Conservation (phyloP, 1,284 basidiomycete species). For the Cutaneotrichosporon dermatis region DNA sequence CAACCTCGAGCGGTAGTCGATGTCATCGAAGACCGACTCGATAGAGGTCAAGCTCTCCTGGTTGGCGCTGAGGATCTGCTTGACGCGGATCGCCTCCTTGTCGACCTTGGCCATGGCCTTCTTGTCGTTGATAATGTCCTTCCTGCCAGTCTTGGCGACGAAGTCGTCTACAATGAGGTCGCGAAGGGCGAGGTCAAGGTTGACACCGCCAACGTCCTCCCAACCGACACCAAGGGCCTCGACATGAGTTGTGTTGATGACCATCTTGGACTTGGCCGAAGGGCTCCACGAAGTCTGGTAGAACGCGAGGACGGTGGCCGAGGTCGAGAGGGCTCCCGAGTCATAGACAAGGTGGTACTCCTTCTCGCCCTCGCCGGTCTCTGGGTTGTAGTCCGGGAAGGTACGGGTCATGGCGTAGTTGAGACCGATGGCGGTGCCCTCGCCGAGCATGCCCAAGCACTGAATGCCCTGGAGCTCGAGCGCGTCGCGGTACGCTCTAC, state of each 20-base stretch:
- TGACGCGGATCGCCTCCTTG: conserved; percentile 88
- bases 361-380: conserved; percentile 49
- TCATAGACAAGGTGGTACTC: conserved; percentile 94
- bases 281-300: conserved; percentile 53
- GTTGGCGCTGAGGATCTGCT: conserved; percentile 91
- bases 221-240: conserved; percentile 74
- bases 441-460: conserved; percentile 79
- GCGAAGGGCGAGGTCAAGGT: conserved; percentile 76
- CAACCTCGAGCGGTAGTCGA: conserved; percentile 80
- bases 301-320: conserved; percentile 82
- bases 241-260: conserved; percentile 64
- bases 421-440: conserved; percentile 85
- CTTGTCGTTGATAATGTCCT: conserved; percentile 55
- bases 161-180: conserved; percentile 77
- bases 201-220: conserved; percentile 72
- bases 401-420: conserved; percentile 95
- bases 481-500: conserved; percentile 84
- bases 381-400: conserved; percentile 56
- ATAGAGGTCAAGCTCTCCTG: conserved; percentile 67
- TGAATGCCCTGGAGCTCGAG: conserved; percentile 83
- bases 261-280: conserved; percentile 50
- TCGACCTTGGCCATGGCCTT: conserved; percentile 87
- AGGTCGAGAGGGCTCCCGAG: conserved; percentile 80
- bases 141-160: conserved; percentile 53
- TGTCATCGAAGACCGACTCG: conserved; percentile 82